Base-by-base conservation (phyloP, 495 filamentous ascomycete species). In the Penicillium cinerascens region DNA sequence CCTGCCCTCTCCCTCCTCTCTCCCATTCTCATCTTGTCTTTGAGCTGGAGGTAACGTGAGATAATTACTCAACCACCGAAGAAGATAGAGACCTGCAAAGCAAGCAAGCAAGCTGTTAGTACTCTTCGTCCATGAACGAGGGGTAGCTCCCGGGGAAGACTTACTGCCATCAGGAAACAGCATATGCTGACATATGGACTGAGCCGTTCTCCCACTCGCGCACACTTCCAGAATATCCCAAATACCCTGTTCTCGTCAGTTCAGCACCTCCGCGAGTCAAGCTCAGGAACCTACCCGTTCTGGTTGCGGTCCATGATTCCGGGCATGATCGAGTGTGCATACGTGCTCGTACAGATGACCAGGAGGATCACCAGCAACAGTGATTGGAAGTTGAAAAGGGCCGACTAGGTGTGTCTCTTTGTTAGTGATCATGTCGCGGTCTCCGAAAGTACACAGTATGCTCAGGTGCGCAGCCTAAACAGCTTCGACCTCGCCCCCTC, bases 301-400 rank as follows among this genome's bases (percentile, higher is more conserved):
- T 92, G 92, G 64, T 96, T 95, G 18, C 89, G 82, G 67, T 97
- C 95, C 68, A 98, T 91, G 60, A 95, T 87, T 6, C 87, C 86
- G 0, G 93, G 93, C 68, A 95, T 88, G 45, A 92, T 81, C 56
- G 87, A 86, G 74, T 97, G 93, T 36, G 89, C 82, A 76, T 97
- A 96, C 42, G 93, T 81, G 71, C 87, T 91, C 27, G 93, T 97
- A 77, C 93, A 98, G 65, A 98, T 93, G 54, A 92, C 82, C 60
- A 98, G 88, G 40, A 97, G 84, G 61, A 98, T 85, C 61, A 96
- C 90, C 58, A 97, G 82, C 38, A 98, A 80, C 50, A 97, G 84
- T 46, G 88, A 91, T 65, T 95, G 88, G 79, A 98, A 96, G 74
- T 97, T 96, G 84, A 98, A 97, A 55, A 98, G 85, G 25, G 95